These are phyloP conservation scores for Plectosphaerella plurivora DNA, from an alignment of 2,329 filamentous ascomycete species.

Conservation along the genomic window DNA sequence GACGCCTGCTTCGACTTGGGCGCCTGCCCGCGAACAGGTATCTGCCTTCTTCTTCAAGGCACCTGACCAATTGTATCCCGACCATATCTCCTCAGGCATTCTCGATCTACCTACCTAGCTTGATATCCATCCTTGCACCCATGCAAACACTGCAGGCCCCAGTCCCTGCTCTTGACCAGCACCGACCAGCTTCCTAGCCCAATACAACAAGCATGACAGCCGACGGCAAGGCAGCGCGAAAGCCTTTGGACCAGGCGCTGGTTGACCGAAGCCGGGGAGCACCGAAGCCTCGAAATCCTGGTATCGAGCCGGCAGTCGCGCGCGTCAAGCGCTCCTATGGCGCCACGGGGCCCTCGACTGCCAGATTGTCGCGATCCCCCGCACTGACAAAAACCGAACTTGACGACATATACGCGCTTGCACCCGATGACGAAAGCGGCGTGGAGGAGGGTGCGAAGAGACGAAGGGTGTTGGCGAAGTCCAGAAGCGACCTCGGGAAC, in stretches of 20 bases:
- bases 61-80: too few relatives aligned
- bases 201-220: constrained; percentile 10
- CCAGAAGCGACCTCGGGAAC: background rate
- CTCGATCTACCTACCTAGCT: too few relatives aligned
- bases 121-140: too few relatives aligned
- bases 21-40: too few relatives aligned
- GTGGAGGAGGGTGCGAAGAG: background rate
- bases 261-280: constrained; percentile 4
- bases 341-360: background rate
- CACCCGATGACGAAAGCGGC: background rate
- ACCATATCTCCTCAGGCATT: too few relatives aligned
- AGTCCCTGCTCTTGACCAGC: too few relatives aligned
- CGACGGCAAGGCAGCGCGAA: constrained; percentile 12
- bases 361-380: background rate
- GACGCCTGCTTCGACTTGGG: too few relatives aligned
- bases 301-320: background rate
- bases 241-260: constrained; percentile 9
- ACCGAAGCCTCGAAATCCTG: background rate
- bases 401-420: background rate
- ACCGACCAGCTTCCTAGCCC: constrained; percentile 1
- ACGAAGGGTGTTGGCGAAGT: background rate
- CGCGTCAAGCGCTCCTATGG: background rate
- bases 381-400: background rate
- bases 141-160: too few relatives aligned
- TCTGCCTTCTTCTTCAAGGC: too few relatives aligned